Evolutionary conservation across 495 filamentous ascomycete genomes (phyloP).

Genomic region (Lindgomyces ingoldianus): DNA sequence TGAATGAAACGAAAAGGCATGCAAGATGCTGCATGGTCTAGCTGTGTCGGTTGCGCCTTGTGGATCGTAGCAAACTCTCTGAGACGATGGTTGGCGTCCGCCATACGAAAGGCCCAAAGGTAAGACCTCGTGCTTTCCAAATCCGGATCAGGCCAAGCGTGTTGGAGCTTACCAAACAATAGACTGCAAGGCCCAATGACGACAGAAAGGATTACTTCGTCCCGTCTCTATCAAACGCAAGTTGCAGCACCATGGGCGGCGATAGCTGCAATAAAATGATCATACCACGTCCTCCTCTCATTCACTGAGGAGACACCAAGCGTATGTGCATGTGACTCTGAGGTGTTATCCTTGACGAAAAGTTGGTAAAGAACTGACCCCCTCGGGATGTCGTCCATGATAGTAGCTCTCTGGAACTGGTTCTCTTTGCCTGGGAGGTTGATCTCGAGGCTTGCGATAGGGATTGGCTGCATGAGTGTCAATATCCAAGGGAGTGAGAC

Average conservation of each 20-base stretch:
- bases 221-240: background rate
- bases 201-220: no score
- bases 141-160: no score
- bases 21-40: no score
- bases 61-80: no score
- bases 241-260: background rate
- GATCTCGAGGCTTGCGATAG: background rate
- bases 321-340: background rate
- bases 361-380: constrained; percentile 16
- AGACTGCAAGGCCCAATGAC: no score
- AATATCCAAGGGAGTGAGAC: background rate
- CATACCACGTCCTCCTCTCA: constrained; percentile 6
- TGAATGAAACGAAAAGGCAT: no score
- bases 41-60: no score
- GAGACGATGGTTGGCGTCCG: no score
- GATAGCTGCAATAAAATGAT: constrained; percentile 6
- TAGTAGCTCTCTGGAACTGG: constrained; percentile 13
- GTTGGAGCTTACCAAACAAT: no score
- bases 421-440: constrained; percentile 2
- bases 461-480: constrained; percentile 7
- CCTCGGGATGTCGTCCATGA: constrained; percentile 18
- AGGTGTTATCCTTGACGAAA: constrained; percentile 13
- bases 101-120: no score
- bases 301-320: constrained; percentile 1
- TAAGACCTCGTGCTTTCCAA: no score